A percentile compares a stretch with the other conserved stretches of the same genome.
These are phyloP conservation scores for Rhizophagus sp. DNA, from an alignment of 192 early-diverging fungal genomes.

Conservation along the genomic window DNA sequence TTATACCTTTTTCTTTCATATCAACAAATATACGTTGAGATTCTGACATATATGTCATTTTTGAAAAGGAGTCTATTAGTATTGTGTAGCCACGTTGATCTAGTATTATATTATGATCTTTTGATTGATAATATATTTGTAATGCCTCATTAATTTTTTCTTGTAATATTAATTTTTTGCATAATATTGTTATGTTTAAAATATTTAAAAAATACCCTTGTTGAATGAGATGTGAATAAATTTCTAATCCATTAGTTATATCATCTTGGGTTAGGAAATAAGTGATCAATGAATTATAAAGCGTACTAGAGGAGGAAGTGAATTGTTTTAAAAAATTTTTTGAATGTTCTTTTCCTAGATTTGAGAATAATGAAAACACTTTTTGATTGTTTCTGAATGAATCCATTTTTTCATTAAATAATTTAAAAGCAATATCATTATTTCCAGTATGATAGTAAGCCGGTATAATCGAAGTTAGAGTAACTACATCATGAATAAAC, in stretches of 20 bases:
- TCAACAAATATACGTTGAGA: slow-evolving; percentile 35
- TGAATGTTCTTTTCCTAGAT: neutral
- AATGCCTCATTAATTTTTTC: neutral
- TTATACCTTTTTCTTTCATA: slow-evolving; percentile 20
- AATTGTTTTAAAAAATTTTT: neutral
- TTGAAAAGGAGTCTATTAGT: slow-evolving; percentile 5
- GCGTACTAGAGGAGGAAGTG: neutral
- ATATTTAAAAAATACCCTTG: neutral
- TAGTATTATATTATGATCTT: neutral
- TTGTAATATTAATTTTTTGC: neutral
- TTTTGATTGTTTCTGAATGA: neutral
- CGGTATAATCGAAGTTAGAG: neutral
- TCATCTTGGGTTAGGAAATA: neutral
- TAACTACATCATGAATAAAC: neutral
- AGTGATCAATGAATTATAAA: neutral
- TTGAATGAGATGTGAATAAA: neutral
- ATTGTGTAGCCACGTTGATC: slow-evolving; percentile 1
- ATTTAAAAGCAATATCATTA: neutral
- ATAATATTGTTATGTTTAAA: neutral
- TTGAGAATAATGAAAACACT: neutral
- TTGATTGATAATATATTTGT: slow-evolving; percentile 13
- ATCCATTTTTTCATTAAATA: neutral
- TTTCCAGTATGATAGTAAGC: neutral
- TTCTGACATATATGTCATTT: slow-evolving; percentile 16
- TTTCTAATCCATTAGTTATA: neutral